Evolutionary conservation across 805 yeast species (phyloP).

Genomic region (Candida suzukii): DNA sequence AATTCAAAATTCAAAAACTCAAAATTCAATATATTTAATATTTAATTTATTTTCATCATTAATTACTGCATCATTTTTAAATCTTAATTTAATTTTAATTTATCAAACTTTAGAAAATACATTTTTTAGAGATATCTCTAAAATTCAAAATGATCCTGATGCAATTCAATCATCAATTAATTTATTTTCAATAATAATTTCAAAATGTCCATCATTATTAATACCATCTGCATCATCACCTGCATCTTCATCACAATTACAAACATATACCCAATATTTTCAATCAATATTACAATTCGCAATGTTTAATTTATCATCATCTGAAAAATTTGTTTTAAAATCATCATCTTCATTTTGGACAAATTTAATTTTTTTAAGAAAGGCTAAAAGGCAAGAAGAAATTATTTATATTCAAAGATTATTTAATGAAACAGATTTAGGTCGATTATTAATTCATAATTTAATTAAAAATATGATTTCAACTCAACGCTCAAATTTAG

Average conservation of each 20-base stretch:
- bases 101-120: slow-evolving; percentile 26
- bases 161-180: slow-evolving; percentile 42
- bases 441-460: slow-evolving; percentile 25
- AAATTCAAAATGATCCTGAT: slow-evolving; percentile 51
- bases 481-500: slow-evolving; percentile 52
- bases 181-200: slow-evolving; percentile 43
- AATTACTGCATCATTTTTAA: slow-evolving; percentile 32
- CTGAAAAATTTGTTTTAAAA: slow-evolving; percentile 51
- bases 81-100: slow-evolving; percentile 20
- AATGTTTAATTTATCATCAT: slow-evolving; percentile 32
- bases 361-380: slow-evolving; percentile 34
- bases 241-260: too few species aligned
- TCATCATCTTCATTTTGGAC: slow-evolving; percentile 53
- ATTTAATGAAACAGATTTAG: slow-evolving; percentile 23
- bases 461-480: slow-evolving; percentile 40
- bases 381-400: slow-evolving; percentile 37
- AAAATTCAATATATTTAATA: slow-evolving; percentile 33
- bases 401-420: slow-evolving; percentile 20
- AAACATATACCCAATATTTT: slow-evolving; percentile 8
- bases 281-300: slow-evolving; percentile 25
- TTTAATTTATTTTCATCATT: slow-evolving; percentile 39
- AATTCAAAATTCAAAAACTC: slow-evolving; percentile 11
- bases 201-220: slow-evolving; percentile 41
- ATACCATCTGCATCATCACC: slow-evolving; percentile 20
- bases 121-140: slow-evolving; percentile 27